Conservation (phyloP, 2,329 filamentous ascomycete genomes). For the Fusarium staphyleae region DNA sequence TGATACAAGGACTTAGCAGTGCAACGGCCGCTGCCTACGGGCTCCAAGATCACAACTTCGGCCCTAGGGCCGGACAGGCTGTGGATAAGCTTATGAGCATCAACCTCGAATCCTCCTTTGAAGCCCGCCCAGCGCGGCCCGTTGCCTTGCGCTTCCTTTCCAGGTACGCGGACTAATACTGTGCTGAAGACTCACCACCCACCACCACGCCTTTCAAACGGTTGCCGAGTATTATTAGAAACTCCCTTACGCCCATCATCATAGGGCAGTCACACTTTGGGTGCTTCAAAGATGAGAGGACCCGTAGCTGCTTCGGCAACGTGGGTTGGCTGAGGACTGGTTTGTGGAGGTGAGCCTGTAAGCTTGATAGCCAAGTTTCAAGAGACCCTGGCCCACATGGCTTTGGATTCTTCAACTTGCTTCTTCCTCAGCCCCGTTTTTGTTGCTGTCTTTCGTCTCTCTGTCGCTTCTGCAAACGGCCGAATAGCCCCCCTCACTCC, state of each 20-base stretch:
- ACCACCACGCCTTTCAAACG: neutral
- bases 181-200: too few species aligned
- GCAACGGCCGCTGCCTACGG: neutral
- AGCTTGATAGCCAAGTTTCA: conserved; percentile 5
- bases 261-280: conserved; percentile 11
- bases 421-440: conserved; percentile 11
- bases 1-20: neutral
- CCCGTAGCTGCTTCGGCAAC: neutral
- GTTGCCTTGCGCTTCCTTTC: conserved; percentile 14
- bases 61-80: conserved; percentile 1
- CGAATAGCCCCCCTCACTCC: neutral
- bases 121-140: conserved; percentile 1
- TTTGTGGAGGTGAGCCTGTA: neutral
- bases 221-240: conserved; percentile 22
- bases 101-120: neutral
- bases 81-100: conserved; percentile 1
- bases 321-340: neutral
- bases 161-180: conserved; percentile 3
- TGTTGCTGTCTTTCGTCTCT: neutral
- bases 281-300: neutral
- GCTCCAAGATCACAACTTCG: neutral
- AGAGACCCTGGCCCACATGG: conserved; percentile 5
- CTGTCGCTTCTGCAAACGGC: neutral
- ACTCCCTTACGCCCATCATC: neutral
- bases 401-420: conserved; percentile 11